Base-by-base conservation (phyloP, 176 grass and related monocot genomes). In the Eragrostis curvula region DNA sequence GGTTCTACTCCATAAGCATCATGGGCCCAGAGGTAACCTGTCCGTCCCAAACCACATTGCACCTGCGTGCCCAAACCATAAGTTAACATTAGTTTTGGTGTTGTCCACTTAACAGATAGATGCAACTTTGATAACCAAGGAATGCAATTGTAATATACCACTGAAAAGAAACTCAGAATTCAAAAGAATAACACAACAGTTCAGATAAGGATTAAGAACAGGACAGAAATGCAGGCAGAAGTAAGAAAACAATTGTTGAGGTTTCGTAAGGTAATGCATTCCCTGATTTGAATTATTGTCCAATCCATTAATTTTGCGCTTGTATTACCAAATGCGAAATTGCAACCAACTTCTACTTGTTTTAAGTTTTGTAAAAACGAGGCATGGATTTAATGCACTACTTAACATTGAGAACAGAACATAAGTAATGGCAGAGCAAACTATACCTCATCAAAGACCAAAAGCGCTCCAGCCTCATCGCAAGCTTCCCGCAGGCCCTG, bases 371-470 rank as follows among this genome's bases (percentile, higher is more conserved):
- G n/a, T 21, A 52, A n/a, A 36, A 44, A 25, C 29, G 29, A 3
- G 43, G 1, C n/a, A 53, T 29, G 16, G 6, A 24, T 80, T 27
- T 52, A 7, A 7, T 20, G 39, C 30, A n/a, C 20, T 40, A 8
- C 18, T 21, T 11, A 10, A 29, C 3, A 56, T 0, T 3, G 6
- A 49, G 11, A 56, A 47, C 6, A 21, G 1, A 81, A 17, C 42
- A 49, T 10, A 29, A 44, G 53, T 0, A 46, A 42, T 14, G 12
- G 18, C 15, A 71, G 62, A 10, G 12, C 18, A 44, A 11, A 66
- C 64, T 43, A 80, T 91, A 98, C 96, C 96, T 98, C 96, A 49
- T 98, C 96, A 81, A 98, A 98, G 70, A 95, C 86, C 61, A 98
- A 77, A 15, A 98, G 80, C 63, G 86, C 67, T 76, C 90, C 90